Evolutionary conservation across 2,329 filamentous ascomycete species (phyloP).

Genomic region (Phoma sp.): DNA sequence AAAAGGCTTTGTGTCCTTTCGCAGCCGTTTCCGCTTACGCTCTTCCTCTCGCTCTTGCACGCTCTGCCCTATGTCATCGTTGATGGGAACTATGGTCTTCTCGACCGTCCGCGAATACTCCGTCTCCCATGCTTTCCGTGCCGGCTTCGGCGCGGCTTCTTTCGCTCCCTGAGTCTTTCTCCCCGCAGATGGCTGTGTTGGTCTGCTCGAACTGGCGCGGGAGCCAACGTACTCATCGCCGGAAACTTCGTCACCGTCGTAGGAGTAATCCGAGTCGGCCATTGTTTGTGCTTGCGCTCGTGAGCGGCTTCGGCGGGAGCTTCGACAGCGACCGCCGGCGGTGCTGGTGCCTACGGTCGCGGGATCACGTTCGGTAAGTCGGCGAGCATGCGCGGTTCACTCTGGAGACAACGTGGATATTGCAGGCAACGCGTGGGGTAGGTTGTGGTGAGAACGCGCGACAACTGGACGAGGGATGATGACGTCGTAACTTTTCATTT

Average conservation of each 20-base stretch:
- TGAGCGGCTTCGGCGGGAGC: not conserved
- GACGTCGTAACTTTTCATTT: slow-evolving; percentile 14
- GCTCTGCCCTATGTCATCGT: slow-evolving; percentile 72
- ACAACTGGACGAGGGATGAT: slow-evolving; percentile 6
- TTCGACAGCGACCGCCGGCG: slow-evolving; percentile 3
- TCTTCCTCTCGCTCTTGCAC: slow-evolving; percentile 79
- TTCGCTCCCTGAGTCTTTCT: slow-evolving; percentile 27
- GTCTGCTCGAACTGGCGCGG: slow-evolving; percentile 36
- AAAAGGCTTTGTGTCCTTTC: slow-evolving; percentile 92
- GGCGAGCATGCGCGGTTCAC: not conserved
- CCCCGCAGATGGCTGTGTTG: slow-evolving; percentile 30
- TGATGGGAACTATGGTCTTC: slow-evolving; percentile 61
- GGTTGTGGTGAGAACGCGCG: slow-evolving; percentile 3
- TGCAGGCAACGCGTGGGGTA: not conserved
- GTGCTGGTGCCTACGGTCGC: not conserved
- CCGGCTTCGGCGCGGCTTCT: slow-evolving; percentile 46
- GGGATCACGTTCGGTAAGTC: not conserved
- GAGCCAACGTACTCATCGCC: slow-evolving; percentile 66
- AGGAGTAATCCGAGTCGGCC: slow-evolving; percentile 77
- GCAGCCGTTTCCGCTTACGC: slow-evolving; percentile 77
- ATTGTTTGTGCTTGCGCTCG: slow-evolving; percentile 50
- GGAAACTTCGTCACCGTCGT: slow-evolving; percentile 65
- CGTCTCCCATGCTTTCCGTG: slow-evolving; percentile 56
- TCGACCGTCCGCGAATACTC: slow-evolving; percentile 57
- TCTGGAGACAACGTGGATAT: not conserved